A percentile compares a stretch with the other conserved stretches of the same genome.
phyloP scores from a whole-genome alignment of 1,284 basidiomycete species.

The Naganishia liquefaciens region DNA sequence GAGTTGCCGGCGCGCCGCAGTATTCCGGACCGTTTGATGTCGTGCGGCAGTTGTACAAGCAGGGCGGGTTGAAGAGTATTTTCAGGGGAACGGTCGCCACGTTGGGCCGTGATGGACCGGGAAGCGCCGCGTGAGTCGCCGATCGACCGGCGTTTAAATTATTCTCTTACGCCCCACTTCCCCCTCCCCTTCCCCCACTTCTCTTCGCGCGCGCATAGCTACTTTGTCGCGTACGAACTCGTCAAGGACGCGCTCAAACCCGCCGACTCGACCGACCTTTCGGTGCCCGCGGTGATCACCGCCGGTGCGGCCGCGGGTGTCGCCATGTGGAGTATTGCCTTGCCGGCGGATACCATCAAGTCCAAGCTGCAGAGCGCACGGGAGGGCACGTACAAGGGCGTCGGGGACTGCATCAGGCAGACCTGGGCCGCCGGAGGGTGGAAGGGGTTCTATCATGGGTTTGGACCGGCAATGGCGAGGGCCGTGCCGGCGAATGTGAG shows the following conservation, averaged over 20 bases:
- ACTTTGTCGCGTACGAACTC: conserved; percentile 96
- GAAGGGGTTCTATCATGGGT: conserved; percentile 90
- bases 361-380: conserved; percentile 96
- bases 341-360: conserved; percentile 95
- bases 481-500: conserved; percentile 63
- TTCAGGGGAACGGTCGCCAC: conserved; percentile 93
- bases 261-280: conserved; percentile 74
- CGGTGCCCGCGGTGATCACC: conserved; percentile 82
- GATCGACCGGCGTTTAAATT: too few relatives aligned
- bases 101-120: conserved; percentile 90
- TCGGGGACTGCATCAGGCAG: conserved; percentile 89
- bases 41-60: conserved; percentile 84
- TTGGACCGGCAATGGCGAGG: conserved; percentile 93
- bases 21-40: conserved; percentile 95
- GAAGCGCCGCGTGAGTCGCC: conserved; percentile 83
- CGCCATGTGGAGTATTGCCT: conserved; percentile 95
- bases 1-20: conserved; percentile 54
- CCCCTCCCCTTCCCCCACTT: not conserved
- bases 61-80: conserved; percentile 89
- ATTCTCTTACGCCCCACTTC: conserved; percentile 1
- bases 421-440: conserved; percentile 90
- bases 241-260: conserved; percentile 81
- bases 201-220: conserved; percentile 58
- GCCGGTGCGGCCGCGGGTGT: conserved; percentile 95
- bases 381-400: conserved; percentile 88